phyloP scores from a whole-genome alignment of 2,329 filamentous ascomycete species.

The Diaporthe citriasiana region DNA sequence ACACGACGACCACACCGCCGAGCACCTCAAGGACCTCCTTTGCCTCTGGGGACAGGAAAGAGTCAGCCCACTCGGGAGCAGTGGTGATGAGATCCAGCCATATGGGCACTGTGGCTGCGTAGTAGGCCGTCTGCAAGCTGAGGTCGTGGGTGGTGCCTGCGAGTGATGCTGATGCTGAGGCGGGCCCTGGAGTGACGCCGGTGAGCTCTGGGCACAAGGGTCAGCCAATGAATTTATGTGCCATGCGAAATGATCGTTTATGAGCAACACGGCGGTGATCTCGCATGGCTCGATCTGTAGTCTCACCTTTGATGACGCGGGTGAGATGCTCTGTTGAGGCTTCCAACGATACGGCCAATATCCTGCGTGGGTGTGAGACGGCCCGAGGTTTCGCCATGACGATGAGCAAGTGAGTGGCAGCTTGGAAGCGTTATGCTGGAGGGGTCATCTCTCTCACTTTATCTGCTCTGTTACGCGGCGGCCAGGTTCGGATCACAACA shows the following conservation, averaged over 20 bases:
- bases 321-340: constrained; percentile 62
- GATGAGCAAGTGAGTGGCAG: constrained; percentile 7
- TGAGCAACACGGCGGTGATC: not conserved
- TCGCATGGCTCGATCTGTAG: not conserved
- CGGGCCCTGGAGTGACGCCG: constrained; percentile 58
- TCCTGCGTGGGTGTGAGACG: constrained; percentile 67
- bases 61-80: constrained; percentile 67
- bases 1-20: constrained; percentile 71
- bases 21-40: constrained; percentile 73
- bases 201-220: constrained; percentile 62
- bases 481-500: no score
- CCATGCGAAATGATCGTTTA: constrained; percentile 8
- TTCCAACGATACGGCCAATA: constrained; percentile 69
- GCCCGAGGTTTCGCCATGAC: constrained; percentile 48
- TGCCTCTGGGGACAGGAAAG: constrained; percentile 73
- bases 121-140: constrained; percentile 71
- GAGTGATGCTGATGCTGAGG: constrained; percentile 56
- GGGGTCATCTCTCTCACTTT: not conserved
- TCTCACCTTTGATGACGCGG: constrained; percentile 67
- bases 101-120: constrained; percentile 71
- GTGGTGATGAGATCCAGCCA: constrained; percentile 75
- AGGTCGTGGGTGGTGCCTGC: constrained; percentile 73
- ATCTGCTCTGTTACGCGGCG: not conserved
- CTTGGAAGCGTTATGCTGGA: not conserved
- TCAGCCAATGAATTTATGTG: constrained; percentile 37